A percentile compares a stretch with the other conserved stretches of the same genome.
phyloP scores from a whole-genome alignment of 352 stramenopile genomes.

The Aphanomyces stellatus region DNA sequence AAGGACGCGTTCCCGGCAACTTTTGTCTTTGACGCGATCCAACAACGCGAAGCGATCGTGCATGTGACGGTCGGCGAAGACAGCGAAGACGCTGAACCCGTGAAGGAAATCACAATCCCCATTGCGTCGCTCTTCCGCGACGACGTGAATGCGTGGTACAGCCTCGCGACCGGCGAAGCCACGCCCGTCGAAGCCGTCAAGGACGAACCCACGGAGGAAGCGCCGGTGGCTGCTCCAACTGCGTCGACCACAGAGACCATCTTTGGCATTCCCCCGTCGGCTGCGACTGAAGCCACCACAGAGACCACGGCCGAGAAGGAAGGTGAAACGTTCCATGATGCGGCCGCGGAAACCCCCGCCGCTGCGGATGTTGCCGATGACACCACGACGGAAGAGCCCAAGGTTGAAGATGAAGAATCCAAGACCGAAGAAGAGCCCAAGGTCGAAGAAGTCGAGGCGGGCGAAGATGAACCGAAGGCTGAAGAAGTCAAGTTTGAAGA shows the following conservation, averaged over 20 bases:
- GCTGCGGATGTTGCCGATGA: slow-evolving; percentile 17
- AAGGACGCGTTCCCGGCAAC: slow-evolving; percentile 38
- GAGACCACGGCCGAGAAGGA: background rate
- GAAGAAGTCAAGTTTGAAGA: slow-evolving; percentile 21
- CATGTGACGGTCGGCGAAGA: slow-evolving; percentile 56
- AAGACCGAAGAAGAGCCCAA: slow-evolving; percentile 19
- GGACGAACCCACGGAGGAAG: slow-evolving; percentile 1
- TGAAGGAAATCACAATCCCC: slow-evolving; percentile 75
- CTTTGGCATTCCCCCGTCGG: background rate
- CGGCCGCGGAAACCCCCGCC: background rate
- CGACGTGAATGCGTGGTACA: slow-evolving; percentile 65
- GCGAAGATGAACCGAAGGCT: slow-evolving; percentile 1
- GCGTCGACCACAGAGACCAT: slow-evolving; percentile 17
- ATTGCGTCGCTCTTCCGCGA: slow-evolving; percentile 65
- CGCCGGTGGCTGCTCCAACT: slow-evolving; percentile 11
- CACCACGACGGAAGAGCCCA: slow-evolving; percentile 19
- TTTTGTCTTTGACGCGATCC: slow-evolving; percentile 76
- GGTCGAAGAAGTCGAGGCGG: slow-evolving; percentile 10
- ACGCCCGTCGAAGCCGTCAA: slow-evolving; percentile 13
- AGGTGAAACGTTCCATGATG: background rate
- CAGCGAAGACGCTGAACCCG: slow-evolving; percentile 33
- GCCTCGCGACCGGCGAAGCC: slow-evolving; percentile 33
- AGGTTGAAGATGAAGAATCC: slow-evolving; percentile 21
- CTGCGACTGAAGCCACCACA: background rate
- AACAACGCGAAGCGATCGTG: slow-evolving; percentile 71